Base-by-base conservation (phyloP, 768 basidiomycete genomes). In the Xerocomellus chrysenteron region DNA sequence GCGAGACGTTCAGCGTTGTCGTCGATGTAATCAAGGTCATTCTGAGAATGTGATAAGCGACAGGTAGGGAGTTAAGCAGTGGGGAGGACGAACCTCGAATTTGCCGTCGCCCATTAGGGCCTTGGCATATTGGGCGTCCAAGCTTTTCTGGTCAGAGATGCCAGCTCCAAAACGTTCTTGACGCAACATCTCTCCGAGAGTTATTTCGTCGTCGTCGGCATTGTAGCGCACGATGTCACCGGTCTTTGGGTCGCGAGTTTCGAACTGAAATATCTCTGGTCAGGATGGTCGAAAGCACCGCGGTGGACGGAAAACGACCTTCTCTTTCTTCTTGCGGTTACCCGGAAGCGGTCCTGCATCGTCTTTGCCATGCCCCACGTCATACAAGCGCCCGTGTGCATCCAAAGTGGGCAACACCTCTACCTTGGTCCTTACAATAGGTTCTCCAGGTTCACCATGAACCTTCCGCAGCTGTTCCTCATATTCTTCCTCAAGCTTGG, bases 1-100 rank as follows among this genome's bases (percentile, higher is more conserved):
- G 91, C 92, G 0, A 98, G 80, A 62, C 86, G 88, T 65, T 96
- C 96, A 1, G 94, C 94, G 68, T 98, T 96, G 60, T 98, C 97
- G 62, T 99, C 97, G 59, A 97, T 88, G 63, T 98, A 98, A 45
- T 98, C 97, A 33, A 95, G 75, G 64, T 95, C 84, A 61, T 89
- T 88, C 89, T 94, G 53, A 11, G 41, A 54, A 41, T 14, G 24
- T 14, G 19, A 51, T 57, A 28, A 40, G 21, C 24, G 21, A 48
- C 11, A 21, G 26, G 1, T 9, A 42, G 35, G 13, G 11, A 46
- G 30, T 41, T 2, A 5, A 14, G 17, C 21, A 19, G 4, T 8
- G 24, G 14, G 37, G 7, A 50, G 9, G 21, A 59, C 79, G 44
- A 61, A 92, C 93, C 76, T 92, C 75, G 68, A 94, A 99, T 64